Evolutionary conservation across 495 filamentous ascomycete genomes (phyloP), one percentile per base, ranked within the genome.

Genomic region (Filosporella fistucella): DNA sequence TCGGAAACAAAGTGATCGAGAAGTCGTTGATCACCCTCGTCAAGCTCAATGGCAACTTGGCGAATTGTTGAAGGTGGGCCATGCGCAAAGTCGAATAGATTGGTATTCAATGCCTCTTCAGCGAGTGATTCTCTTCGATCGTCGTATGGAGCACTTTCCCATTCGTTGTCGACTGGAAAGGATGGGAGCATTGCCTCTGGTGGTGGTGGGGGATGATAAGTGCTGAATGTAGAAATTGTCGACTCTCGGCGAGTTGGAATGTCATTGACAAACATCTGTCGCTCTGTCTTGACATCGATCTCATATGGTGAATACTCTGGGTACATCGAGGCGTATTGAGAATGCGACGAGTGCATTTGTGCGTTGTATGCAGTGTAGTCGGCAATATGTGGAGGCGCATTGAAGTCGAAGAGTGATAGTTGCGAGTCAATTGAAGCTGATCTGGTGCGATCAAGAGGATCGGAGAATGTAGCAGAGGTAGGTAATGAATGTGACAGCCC

Each of bases 241-340:
- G 88, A 93, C 59, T 96, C 89, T 43, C 85, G 74, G 16, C 89
- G 73, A 14, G 88, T 81, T 2, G 85, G 88, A 39, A 95, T 75
- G 63, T 95, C 88, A 56, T 96, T 89, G 60, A 98, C 80, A 63
- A 88, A 97, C 67, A 89, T 91, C 61, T 97, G 89, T 52, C 90
- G 78, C 66, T 95, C 89, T 1, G 93, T 96, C 74, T 86, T 90
- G 69, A 96, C 85, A 63, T 98, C 93, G 49, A 96, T 84, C 63
- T 96, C 91, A 61, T 94, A 96, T 0, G 89, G 88, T 14, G 82
- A 76, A 67, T 83, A 54, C 45, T 69, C 59, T 14, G 56, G 55
- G 20, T 59, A 62, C 45, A 65, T 10, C 48, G 65, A 13, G 66
- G 70, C 26, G 65, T 77, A 60, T 45, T 60, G 50, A 16, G 57